phyloP scores from a whole-genome alignment of 2,329 filamentous ascomycete species.

The Nigrograna mackinnonii region DNA sequence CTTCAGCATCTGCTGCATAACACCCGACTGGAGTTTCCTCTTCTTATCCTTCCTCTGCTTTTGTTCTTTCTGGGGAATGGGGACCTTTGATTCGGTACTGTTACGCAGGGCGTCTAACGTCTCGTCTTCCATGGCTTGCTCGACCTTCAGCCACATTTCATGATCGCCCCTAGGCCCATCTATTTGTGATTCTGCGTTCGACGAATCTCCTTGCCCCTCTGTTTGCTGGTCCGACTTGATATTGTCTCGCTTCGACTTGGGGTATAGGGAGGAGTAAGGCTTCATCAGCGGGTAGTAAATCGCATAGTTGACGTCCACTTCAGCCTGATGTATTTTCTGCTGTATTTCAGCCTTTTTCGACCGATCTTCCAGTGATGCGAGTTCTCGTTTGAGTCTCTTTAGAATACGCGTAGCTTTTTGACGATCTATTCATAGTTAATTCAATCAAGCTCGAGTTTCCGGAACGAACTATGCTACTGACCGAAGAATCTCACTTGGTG shows the following conservation, averaged over 20 bases:
- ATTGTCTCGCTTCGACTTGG: slow-evolving; percentile 26
- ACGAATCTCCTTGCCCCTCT: slow-evolving; percentile 24
- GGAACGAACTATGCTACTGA: slow-evolving; percentile 41
- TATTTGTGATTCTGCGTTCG: slow-evolving; percentile 35
- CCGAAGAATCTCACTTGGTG: slow-evolving; percentile 87
- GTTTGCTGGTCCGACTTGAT: slow-evolving; percentile 20
- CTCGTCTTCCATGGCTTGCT: slow-evolving; percentile 65
- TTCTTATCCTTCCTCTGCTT: slow-evolving; percentile 17
- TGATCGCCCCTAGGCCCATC: slow-evolving; percentile 53
- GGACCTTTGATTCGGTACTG: slow-evolving; percentile 40
- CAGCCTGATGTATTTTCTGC: slow-evolving; percentile 65
- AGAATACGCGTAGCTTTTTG: slow-evolving; percentile 71
- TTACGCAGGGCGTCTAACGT: slow-evolving; percentile 61
- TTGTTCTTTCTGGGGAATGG: slow-evolving; percentile 12
- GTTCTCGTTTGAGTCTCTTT: slow-evolving; percentile 66
- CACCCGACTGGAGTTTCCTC: slow-evolving; percentile 18
- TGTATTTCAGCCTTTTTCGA: slow-evolving; percentile 56
- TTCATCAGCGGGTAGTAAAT: slow-evolving; percentile 72
- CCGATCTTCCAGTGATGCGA: slow-evolving; percentile 54
- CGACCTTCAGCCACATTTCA: slow-evolving; percentile 70
- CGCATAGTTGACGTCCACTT: slow-evolving; percentile 78
- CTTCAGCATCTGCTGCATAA: slow-evolving; percentile 15
- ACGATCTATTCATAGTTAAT: slow-evolving; percentile 55
- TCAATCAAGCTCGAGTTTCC: slow-evolving; percentile 3
- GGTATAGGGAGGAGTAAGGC: slow-evolving; percentile 66